A percentile compares a stretch with the other conserved stretches of the same genome.
phyloP scores from a whole-genome alignment of 2,329 filamentous ascomycete species.

The Pseudovirgaria hyperparasitica region DNA sequence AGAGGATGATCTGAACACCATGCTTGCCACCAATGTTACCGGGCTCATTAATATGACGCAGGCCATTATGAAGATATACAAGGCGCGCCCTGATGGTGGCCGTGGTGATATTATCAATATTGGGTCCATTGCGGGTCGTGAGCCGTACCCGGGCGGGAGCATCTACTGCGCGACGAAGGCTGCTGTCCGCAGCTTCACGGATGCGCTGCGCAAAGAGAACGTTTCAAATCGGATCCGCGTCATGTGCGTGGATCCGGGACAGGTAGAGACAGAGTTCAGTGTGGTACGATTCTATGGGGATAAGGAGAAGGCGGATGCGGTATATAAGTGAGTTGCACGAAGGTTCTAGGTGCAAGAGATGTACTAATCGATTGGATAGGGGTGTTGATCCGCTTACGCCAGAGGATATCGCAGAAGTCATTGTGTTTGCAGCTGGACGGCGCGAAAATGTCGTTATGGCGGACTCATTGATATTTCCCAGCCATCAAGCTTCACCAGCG shows the following conservation, averaged over 20 bases:
- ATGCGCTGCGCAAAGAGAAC: constrained; percentile 69
- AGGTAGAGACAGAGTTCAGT: constrained; percentile 91
- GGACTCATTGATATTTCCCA: constrained; percentile 77
- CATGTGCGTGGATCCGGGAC: constrained; percentile 82
- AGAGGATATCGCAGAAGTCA: constrained; percentile 80
- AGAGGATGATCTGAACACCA: constrained; percentile 68
- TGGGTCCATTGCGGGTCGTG: constrained; percentile 80
- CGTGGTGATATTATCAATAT: constrained; percentile 92
- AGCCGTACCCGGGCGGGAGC: constrained; percentile 70
- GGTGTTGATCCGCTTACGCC: constrained; percentile 66
- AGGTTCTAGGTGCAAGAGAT: constrained; percentile 2
- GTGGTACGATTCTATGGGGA: constrained; percentile 81
- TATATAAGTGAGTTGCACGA: constrained; percentile 50
- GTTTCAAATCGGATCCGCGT: constrained; percentile 69
- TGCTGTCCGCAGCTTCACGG: constrained; percentile 73
- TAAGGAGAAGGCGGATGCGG: constrained; percentile 76
- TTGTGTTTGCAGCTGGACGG: constrained; percentile 74
- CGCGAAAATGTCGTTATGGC: constrained; percentile 85
- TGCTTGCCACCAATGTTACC: constrained; percentile 90
- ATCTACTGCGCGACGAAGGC: constrained; percentile 94
- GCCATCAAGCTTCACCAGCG: too few relatives aligned
- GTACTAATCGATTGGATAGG: constrained; percentile 29
- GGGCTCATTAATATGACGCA: constrained; percentile 96
- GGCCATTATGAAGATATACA: constrained; percentile 72
- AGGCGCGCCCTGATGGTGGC: constrained; percentile 54